Evolutionary conservation across 192 early-diverging fungal genomes (phyloP).

Genomic region (Backusella psychrophila): DNA sequence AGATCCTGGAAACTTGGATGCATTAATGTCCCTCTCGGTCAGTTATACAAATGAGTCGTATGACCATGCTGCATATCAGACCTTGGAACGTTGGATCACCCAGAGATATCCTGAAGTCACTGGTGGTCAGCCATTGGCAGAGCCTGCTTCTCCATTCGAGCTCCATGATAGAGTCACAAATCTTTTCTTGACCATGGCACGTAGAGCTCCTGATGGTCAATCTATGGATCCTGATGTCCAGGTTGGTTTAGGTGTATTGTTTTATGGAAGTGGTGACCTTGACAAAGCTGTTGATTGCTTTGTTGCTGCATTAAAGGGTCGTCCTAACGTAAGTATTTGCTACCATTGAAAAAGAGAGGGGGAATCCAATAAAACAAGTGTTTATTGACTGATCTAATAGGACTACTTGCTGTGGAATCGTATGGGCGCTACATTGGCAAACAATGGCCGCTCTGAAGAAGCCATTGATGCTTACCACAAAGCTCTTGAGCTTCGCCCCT

Average conservation of each 20-base stretch:
- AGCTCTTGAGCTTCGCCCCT: slow-evolving; percentile 92
- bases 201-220: slow-evolving; percentile 46
- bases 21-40: slow-evolving; percentile 80
- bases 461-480: slow-evolving; percentile 96
- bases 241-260: slow-evolving; percentile 93
- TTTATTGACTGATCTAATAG: slow-evolving; percentile 23
- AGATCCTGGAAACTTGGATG: slow-evolving; percentile 67
- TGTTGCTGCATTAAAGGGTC: slow-evolving; percentile 82
- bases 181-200: slow-evolving; percentile 78
- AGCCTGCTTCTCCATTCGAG: slow-evolving; percentile 44
- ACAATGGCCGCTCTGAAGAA: slow-evolving; percentile 70
- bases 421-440: slow-evolving; percentile 97
- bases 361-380: too few species aligned
- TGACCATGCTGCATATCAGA: slow-evolving; percentile 85
- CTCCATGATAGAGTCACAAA: slow-evolving; percentile 70
- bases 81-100: slow-evolving; percentile 86
- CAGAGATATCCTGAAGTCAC: slow-evolving; percentile 66
- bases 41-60: slow-evolving; percentile 97
- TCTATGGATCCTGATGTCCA: slow-evolving; percentile 91
- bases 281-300: slow-evolving; percentile 99
- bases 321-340: slow-evolving; percentile 54
- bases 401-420: slow-evolving; percentile 98
- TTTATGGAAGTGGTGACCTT: slow-evolving; percentile 92
- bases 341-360: not conserved
- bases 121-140: slow-evolving; percentile 20